A percentile compares a stretch with the other conserved stretches of the same genome.
Conservation (phyloP, 345 rosid genomes). For the Eucalyptus victrix region DNA sequence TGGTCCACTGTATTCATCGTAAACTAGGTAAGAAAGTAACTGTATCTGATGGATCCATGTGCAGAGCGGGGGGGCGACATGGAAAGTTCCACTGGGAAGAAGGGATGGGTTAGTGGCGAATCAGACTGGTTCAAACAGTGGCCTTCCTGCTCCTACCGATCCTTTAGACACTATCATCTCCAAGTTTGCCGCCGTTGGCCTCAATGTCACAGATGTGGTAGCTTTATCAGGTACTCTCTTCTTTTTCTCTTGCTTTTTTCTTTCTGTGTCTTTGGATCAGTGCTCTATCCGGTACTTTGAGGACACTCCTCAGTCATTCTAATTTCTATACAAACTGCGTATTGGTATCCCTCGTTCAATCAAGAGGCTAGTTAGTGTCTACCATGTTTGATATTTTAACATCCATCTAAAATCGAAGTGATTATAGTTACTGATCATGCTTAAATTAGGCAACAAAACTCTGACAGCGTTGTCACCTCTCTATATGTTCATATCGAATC, state of each 20-base stretch:
- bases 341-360: neutral
- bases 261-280: neutral
- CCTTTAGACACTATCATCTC: conserved; percentile 18
- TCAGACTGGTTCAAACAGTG: conserved; percentile 29
- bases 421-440: neutral
- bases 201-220: conserved; percentile 49
- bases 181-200: conserved; percentile 46
- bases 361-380: neutral
- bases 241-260: neutral
- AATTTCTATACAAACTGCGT: neutral
- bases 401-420: neutral
- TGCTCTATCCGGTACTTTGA: neutral
- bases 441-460: neutral
- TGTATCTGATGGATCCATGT: neutral
- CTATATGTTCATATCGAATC: neutral
- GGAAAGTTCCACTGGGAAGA: conserved; percentile 68
- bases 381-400: neutral
- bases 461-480: neutral
- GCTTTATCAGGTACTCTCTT: conserved; percentile 43
- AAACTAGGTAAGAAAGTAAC: neutral
- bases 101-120: conserved; percentile 62
- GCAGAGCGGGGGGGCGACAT: conserved; percentile 75
- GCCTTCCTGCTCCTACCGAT: conserved; percentile 62
- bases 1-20: neutral
- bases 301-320: neutral